Base-by-base conservation (phyloP, 768 basidiomycete genomes). In the Royoungia palumana region DNA sequence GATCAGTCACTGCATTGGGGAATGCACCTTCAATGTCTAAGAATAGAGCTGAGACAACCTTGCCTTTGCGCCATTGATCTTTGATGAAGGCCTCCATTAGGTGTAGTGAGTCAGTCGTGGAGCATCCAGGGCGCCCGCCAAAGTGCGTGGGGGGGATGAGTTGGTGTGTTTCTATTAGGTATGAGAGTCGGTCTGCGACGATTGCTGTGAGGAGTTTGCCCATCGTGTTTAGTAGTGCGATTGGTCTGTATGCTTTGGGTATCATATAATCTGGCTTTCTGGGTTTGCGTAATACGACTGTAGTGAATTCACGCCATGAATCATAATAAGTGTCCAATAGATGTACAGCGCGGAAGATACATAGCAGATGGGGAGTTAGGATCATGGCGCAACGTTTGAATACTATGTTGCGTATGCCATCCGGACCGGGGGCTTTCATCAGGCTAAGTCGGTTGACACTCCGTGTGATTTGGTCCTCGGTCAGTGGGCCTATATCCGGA, bases 161-260 rank as follows among this genome's bases (percentile, higher is more conserved):
- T 1, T 32, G 1, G 13, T 51, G 20, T 1, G 9, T 11, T 16
- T 46, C 27, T 0, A 51, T 16, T 13, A 32, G 12, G 11, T 25
- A n/a, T 14, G 38, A 27, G 0, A 51, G 24, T 0, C 42, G 27
- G n/a, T 51, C 35, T 2, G 50, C 40, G 1, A 46, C 12, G 0
- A 46, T 16, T 0, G 49, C 17, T 0, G 35, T 32, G 0, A 55
- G 49, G 1, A 55, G 17, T 25, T 55, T 55, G 0, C 24, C 20
- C 0, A 25, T 46, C 6, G 44, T 55, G 22, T 52, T 52, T 1
- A 55, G 47, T 0, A 55, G 41, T 0, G 41, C 37, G 0, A 78
- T 73, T 0, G 73, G 76, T 0, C 67, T 44, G 36, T 71, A 72
- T 0, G 72, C 64, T 25, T 67, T 70, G 0, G 73, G 46, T 0